Conservation (phyloP, 1,139 yeast genomes). For the Diutina siamensis region DNA sequence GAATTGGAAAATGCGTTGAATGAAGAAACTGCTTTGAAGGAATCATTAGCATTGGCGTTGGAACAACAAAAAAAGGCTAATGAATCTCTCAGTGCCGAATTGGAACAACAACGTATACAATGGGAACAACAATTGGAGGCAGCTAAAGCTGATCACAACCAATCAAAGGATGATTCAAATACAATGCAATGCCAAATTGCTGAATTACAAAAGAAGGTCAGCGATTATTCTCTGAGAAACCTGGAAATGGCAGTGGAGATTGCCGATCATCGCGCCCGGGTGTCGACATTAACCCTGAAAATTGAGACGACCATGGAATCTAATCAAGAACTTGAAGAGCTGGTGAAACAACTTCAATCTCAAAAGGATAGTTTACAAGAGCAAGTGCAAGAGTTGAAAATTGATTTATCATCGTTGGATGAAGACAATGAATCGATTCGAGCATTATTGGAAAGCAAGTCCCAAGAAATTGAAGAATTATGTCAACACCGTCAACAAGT, state of each 20-base stretch:
- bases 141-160: not conserved
- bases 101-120: not conserved
- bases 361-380: not conserved
- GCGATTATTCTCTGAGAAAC: not conserved
- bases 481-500: not conserved
- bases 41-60: not conserved
- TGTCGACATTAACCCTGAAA: not conserved
- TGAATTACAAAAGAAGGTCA: not conserved
- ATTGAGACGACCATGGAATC: not conserved
- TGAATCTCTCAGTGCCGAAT: not conserved
- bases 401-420: not conserved
- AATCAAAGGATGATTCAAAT: not conserved
- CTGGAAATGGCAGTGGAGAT: constrained; percentile 3
- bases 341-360: not conserved
- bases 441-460: not conserved
- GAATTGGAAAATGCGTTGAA: not conserved
- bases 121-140: not conserved
- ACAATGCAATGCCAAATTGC: not conserved
- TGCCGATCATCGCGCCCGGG: constrained; percentile 3
- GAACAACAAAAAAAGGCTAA: not conserved
- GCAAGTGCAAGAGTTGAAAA: not conserved
- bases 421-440: constrained; percentile 3
- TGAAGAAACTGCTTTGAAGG: not conserved
- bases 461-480: not conserved
- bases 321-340: not conserved